Evolutionary conservation across 805 yeast species (phyloP).

Genomic region (Pichia ethanolica): DNA sequence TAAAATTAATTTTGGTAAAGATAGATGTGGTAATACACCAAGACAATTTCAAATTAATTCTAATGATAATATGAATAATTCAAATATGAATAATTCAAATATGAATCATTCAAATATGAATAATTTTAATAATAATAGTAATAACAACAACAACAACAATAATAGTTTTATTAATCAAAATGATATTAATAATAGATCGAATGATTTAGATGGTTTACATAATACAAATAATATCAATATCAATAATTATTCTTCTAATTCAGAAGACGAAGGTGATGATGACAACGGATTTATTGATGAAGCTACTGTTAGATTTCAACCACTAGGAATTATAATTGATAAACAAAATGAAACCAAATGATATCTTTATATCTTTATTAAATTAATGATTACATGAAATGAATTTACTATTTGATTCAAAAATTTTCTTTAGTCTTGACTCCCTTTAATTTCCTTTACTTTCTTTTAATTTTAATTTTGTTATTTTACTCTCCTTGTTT

Average conservation of each 20-base stretch:
- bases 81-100: background rate
- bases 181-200: background rate
- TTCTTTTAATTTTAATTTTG: background rate
- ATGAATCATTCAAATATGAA: too few relatives aligned
- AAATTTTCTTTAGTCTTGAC: too few relatives aligned
- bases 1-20: slow-evolving; percentile 88
- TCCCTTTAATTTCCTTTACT: too few relatives aligned
- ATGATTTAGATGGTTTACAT: background rate
- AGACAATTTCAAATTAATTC: slow-evolving; percentile 45
- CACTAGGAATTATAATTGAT: slow-evolving; percentile 14
- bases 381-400: too few relatives aligned
- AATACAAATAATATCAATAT: slow-evolving; percentile 2
- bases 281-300: slow-evolving; percentile 13
- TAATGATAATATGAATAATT: background rate
- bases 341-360: background rate
- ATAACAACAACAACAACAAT: background rate
- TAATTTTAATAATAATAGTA: background rate
- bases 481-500: background rate
- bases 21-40: slow-evolving; percentile 92
- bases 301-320: slow-evolving; percentile 10
- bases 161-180: slow-evolving; percentile 12
- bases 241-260: slow-evolving; percentile 5
- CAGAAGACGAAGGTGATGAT: slow-evolving; percentile 13
- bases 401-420: too few relatives aligned
- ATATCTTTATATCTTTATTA: background rate